phyloP scores from a whole-genome alignment of 2,329 filamentous ascomycete species.

The Alternaria hordeiaustralica region DNA sequence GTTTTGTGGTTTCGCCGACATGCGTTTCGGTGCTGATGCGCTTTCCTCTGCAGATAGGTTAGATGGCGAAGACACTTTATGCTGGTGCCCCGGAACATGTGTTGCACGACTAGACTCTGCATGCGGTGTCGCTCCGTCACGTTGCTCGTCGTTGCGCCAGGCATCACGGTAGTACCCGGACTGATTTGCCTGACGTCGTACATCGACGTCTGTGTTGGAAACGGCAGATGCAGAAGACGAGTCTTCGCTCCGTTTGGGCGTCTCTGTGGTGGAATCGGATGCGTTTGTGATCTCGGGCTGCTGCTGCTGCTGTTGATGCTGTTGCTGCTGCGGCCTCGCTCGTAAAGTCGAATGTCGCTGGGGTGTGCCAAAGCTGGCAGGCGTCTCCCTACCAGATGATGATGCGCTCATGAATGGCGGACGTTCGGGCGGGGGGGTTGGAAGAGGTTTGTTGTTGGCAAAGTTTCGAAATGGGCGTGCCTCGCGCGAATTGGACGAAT shows the following conservation, averaged over 20 bases:
- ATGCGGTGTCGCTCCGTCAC: slow-evolving; percentile 15
- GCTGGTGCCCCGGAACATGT: slow-evolving; percentile 21
- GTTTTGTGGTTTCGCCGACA: slow-evolving; percentile 17
- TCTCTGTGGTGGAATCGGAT: slow-evolving; percentile 28
- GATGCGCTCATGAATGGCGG: slow-evolving; percentile 33
- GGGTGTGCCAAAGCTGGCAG: slow-evolving; percentile 17
- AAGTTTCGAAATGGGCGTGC: slow-evolving; percentile 42
- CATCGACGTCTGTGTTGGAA: slow-evolving; percentile 23
- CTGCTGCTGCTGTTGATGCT: not conserved
- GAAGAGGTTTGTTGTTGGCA: slow-evolving; percentile 46
- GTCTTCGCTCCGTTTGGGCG: slow-evolving; percentile 26
- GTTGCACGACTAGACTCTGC: slow-evolving; percentile 20
- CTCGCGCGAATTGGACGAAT: slow-evolving; percentile 45
- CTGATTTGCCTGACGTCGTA: slow-evolving; percentile 22
- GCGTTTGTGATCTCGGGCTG: slow-evolving; percentile 25
- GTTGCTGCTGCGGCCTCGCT: slow-evolving; percentile 16
- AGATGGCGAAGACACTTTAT: slow-evolving; percentile 14
- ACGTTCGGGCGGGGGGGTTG: slow-evolving; percentile 40
- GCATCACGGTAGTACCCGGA: slow-evolving; percentile 30
- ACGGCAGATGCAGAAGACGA: slow-evolving; percentile 15
- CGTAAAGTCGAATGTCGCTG: slow-evolving; percentile 23
- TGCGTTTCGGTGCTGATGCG: slow-evolving; percentile 12
- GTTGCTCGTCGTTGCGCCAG: slow-evolving; percentile 30
- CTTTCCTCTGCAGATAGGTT: slow-evolving; percentile 21
- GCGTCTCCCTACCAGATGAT: slow-evolving; percentile 20